Evolutionary conservation across 1,284 basidiomycete genomes (phyloP).

Genomic region (Cutaneotrichosporon sp.): DNA sequence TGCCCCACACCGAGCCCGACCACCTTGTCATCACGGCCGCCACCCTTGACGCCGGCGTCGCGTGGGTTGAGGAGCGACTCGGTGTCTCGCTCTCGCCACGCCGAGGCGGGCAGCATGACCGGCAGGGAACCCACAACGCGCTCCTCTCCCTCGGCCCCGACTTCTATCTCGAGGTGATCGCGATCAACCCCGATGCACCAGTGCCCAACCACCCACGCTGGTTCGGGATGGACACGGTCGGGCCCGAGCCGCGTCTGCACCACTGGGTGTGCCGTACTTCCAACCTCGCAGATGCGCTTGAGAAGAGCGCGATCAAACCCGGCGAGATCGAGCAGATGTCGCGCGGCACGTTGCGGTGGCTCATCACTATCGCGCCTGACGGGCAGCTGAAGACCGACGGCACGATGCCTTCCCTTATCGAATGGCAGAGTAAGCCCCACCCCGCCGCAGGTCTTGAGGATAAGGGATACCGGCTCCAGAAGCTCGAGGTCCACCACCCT

Average conservation of each 20-base stretch:
- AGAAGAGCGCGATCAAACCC: constrained; percentile 5
- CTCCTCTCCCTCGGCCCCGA: constrained; percentile 17
- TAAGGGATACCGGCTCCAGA: constrained; percentile 4
- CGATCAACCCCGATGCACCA: constrained; percentile 10
- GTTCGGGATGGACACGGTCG: constrained; percentile 11
- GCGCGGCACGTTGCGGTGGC: constrained; percentile 15
- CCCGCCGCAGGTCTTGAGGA: constrained; percentile 11
- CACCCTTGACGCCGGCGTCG: constrained; percentile 13
- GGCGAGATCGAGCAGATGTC: constrained; percentile 11
- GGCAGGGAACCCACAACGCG: constrained; percentile 19
- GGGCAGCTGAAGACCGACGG: constrained; percentile 14
- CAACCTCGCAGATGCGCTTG: constrained; percentile 9
- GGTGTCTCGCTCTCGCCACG: constrained; percentile 13
- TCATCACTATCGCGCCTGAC: constrained; percentile 15
- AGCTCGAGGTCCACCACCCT: constrained; percentile 7
- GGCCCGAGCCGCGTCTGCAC: constrained; percentile 3
- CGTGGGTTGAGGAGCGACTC: constrained; percentile 11
- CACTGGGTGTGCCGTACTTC: constrained; percentile 12
- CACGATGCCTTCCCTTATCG: constrained; percentile 11
- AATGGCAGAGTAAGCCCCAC: constrained; percentile 14
- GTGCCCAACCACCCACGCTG: constrained; percentile 6
- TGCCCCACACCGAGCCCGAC: constrained; percentile 13
- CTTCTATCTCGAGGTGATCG: constrained; percentile 17
- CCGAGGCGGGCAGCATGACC: constrained; percentile 13
- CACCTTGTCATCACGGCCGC: constrained; percentile 17